Evolutionary conservation across 345 rosid species (phyloP).

Genomic region (Mallotus nudiflorus): DNA sequence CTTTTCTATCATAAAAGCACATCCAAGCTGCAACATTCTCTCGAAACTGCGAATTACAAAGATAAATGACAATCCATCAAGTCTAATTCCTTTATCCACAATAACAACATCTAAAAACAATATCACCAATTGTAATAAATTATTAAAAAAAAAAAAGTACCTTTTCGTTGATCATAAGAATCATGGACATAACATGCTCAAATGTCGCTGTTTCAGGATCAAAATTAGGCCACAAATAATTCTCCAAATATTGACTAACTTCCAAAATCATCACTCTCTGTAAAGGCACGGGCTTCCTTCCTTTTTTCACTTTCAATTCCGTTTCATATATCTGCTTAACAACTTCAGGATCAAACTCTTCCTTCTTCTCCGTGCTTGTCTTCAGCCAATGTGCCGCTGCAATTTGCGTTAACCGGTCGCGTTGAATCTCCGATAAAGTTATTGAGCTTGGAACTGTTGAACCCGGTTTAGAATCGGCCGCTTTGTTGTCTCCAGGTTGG

Average conservation of each 20-base stretch:
- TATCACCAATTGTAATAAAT: too few relatives aligned
- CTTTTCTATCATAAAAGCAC: slow-evolving; percentile 82
- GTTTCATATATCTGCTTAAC: slow-evolving; percentile 78
- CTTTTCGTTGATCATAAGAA: slow-evolving; percentile 96
- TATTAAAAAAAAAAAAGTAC: slow-evolving; percentile 42
- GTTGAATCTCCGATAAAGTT: slow-evolving; percentile 86
- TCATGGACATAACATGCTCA: slow-evolving; percentile 98
- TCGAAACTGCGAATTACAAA: slow-evolving; percentile 63
- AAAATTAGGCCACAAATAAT: slow-evolving; percentile 91
- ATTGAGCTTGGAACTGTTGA: slow-evolving; percentile 72
- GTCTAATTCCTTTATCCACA: neutral
- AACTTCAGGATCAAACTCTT: slow-evolving; percentile 68
- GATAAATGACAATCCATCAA: neutral
- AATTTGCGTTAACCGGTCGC: slow-evolving; percentile 75
- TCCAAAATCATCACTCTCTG: slow-evolving; percentile 95
- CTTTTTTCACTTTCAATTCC: slow-evolving; percentile 72
- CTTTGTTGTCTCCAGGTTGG: slow-evolving; percentile 48
- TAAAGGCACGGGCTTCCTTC: slow-evolving; percentile 81
- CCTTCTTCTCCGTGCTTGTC: slow-evolving; percentile 40
- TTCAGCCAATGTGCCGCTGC: slow-evolving; percentile 43
- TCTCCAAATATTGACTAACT: slow-evolving; percentile 96
- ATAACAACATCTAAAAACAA: too few relatives aligned
- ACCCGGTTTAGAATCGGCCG: slow-evolving; percentile 60
- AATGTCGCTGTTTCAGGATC: slow-evolving; percentile 70
- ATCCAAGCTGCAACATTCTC: slow-evolving; percentile 98